Base-by-base conservation (phyloP, 2,329 filamentous ascomycete species). In the Fusarium miscanthi region DNA sequence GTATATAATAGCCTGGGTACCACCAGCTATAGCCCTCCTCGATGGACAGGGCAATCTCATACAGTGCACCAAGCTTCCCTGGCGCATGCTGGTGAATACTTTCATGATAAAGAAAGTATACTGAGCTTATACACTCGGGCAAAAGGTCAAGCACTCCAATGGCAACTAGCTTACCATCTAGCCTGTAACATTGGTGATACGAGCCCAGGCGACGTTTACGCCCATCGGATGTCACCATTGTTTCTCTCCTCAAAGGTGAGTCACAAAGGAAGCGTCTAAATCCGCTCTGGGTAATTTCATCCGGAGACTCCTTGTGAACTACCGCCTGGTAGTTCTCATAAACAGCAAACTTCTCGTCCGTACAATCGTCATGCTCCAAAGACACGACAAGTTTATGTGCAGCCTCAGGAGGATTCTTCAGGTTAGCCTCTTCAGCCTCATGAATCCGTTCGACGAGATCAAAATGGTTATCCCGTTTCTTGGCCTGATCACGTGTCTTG, bases 1-100 rank as follows among this genome's bases (percentile, higher is more conserved):
- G 93, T 66, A 96, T 95, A 76, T 95, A 96, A 80, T 90, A 95
- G 10, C 93, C 91, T 10, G 87, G 91, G 81, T 95, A 96, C 87
- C 94, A 96, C 85, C 89, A 94, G 46, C 87, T 83, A 75, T 95
- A 94, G 1, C 89, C 91, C 10, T 84, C 85, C 77, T 95, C 93
- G 6, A 86, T 82, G 1, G 93, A 91, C 33, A 96, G 80, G 0
- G 90, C 85, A 68, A 93, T 92, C 80, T 96, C 93, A 69, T 91
- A 85, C 69, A 95, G 80, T 3, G 93, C 93, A 40, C 92, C 91
- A 9, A 95, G 81, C 80, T 95, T 96, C 2, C 93, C 93, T 35
- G 93, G 92, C 30, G 87, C 87, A 82, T 89, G 91, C 63, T 86
- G 85, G 74, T 92, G 89, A 59, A 94, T 89, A 70, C 92, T 92